These are phyloP conservation scores for Collybia sp. DNA, from an alignment of 768 basidiomycete species.

Conservation along the genomic window DNA sequence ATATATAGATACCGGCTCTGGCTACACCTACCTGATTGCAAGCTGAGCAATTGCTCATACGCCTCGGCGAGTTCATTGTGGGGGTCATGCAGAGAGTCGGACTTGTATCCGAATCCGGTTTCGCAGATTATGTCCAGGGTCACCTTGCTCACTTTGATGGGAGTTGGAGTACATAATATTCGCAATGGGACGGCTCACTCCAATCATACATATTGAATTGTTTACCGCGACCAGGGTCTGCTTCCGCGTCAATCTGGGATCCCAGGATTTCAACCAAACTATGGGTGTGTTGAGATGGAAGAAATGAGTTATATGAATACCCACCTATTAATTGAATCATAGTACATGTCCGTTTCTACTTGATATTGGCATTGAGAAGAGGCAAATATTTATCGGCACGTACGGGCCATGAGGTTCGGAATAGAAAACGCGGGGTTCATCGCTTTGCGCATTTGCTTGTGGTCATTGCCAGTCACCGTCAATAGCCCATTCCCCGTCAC, in stretches of 20 bases:
- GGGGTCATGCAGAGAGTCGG: constrained; percentile 40
- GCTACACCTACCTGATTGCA: constrained; percentile 28
- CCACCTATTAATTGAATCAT: constrained; percentile 40
- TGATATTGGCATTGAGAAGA: not conserved
- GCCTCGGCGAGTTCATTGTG: constrained; percentile 43
- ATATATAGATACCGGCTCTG: not conserved
- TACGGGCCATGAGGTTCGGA: constrained; percentile 32
- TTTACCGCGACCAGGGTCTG: constrained; percentile 17
- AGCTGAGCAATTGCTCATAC: constrained; percentile 35
- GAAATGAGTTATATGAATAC: constrained; percentile 1
- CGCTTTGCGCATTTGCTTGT: constrained; percentile 43
- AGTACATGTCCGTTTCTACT: constrained; percentile 42
- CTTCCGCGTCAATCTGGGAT: constrained; percentile 20
- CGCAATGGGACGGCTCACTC: constrained; percentile 26
- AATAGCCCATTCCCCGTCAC: constrained; percentile 41
- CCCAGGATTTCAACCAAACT: constrained; percentile 35
- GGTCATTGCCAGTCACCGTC: constrained; percentile 43
- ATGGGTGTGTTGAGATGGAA: constrained; percentile 1
- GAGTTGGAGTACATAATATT: not conserved
- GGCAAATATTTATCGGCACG: constrained; percentile 5
- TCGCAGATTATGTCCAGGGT: constrained; percentile 50
- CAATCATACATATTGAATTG: constrained; percentile 38
- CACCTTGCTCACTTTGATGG: constrained; percentile 40
- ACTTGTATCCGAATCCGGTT: constrained; percentile 43
- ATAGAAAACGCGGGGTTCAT: constrained; percentile 53